Conservation (phyloP, 257 asterid species). For the Knoxia roxburghii region DNA sequence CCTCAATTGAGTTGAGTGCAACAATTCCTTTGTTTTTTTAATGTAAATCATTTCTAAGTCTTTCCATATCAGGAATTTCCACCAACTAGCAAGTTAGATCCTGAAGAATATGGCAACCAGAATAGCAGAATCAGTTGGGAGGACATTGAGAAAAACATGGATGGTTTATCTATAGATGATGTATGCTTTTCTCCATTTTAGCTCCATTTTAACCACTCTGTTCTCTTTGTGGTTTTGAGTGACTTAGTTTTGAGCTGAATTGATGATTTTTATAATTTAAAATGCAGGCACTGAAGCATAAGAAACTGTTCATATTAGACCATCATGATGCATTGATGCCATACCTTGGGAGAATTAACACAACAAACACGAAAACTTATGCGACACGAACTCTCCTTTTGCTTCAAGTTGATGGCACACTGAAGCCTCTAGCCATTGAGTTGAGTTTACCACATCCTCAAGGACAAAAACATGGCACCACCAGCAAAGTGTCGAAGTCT, state of each 20-base stretch:
- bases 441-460: slow-evolving; percentile 70
- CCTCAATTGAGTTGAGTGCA: neutral
- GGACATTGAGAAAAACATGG: slow-evolving; percentile 56
- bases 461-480: slow-evolving; percentile 52
- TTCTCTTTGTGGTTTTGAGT: slow-evolving; percentile 17
- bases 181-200: slow-evolving; percentile 30
- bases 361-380: slow-evolving; percentile 61
- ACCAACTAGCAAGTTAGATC: slow-evolving; percentile 63
- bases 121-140: slow-evolving; percentile 53
- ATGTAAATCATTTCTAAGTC: slow-evolving; percentile 8
- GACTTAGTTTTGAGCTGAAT: neutral
- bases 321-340: slow-evolving; percentile 85
- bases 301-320: slow-evolving; percentile 65
- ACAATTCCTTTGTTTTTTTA: neutral
- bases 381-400: slow-evolving; percentile 79
- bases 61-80: slow-evolving; percentile 62
- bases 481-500: slow-evolving; percentile 51
- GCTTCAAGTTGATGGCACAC: slow-evolving; percentile 64
- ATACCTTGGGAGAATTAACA: slow-evolving; percentile 65
- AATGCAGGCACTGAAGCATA: slow-evolving; percentile 48
- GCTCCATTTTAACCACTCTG: too few species aligned
- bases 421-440: slow-evolving; percentile 89
- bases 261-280: neutral
- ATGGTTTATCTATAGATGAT: slow-evolving; percentile 54
- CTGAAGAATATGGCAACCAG: slow-evolving; percentile 50